Base-by-base conservation (phyloP, 352 stramenopile species). In the Globisporangium perplexum region DNA sequence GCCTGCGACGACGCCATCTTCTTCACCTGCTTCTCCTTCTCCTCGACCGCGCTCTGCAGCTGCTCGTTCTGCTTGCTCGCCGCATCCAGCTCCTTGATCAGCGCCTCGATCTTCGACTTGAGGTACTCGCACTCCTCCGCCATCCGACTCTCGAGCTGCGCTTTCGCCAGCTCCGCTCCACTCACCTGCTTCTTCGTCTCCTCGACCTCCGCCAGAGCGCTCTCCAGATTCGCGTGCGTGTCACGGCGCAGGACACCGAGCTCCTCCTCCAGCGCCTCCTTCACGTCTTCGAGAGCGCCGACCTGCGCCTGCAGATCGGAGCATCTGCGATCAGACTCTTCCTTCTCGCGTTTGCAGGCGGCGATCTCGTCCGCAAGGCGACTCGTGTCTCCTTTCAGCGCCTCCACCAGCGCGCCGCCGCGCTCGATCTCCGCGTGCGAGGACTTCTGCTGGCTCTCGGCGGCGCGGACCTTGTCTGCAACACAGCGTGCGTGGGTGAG, bases 11-110 rank as follows among this genome's bases (percentile, higher is more conserved):
- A 41, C 22, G 68, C 66, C 72, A 89, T 90, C 42, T 83, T 86
- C 18, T 74, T 63, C 41, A 86, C 65, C 47, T 92, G 72, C 50
- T 83, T 89, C 30, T 90, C 71, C 52, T 89, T 88, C 42, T 85
- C 72, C 0, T 47, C 59, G 10, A 88, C n/a, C n/a, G 63, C 51
- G 12, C 55, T 39, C 35, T 82, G 59, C 7, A 90, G 47, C 15
- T 62, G 53, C 35, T 75, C 65, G 18, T 55, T 65, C 36, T 81
- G 68, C n/a, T 69, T 75, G 3, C 64, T 67, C 7, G 66, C 62
- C 6, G 50, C 44, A 20, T 90, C 77, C 7, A 83, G 64, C 12
- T 88, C 77, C 17, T 74, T 76, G 45, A 88, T 75, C 6, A 93
- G 48, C 11, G 63, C 63, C 50, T 89, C 80, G 18, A 90, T 64